These are phyloP conservation scores for Leucosporidium creatinivorum DNA, from an alignment of 768 basidiomycete species.

Conservation along the genomic window DNA sequence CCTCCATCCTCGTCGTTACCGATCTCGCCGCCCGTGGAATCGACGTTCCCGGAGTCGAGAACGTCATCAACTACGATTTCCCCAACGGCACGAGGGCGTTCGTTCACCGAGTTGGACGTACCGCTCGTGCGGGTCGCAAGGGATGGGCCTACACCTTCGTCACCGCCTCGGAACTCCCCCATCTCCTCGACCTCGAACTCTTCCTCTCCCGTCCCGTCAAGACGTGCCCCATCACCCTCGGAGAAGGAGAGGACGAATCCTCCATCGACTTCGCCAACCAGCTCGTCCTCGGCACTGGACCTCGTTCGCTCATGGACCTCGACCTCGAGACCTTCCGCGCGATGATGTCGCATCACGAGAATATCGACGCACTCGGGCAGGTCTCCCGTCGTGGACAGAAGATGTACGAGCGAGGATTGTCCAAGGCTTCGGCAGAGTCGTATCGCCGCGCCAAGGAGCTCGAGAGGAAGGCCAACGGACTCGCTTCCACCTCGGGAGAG, in stretches of 20 bases:
- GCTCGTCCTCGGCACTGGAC: slow-evolving; percentile 73
- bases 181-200: slow-evolving; percentile 83
- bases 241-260: slow-evolving; percentile 6
- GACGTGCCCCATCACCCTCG: slow-evolving; percentile 44
- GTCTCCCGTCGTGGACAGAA: slow-evolving; percentile 83
- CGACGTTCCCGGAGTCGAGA: slow-evolving; percentile 91
- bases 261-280: slow-evolving; percentile 47
- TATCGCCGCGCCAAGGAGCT: slow-evolving; percentile 87
- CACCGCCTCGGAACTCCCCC: slow-evolving; percentile 71
- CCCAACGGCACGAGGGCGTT: slow-evolving; percentile 89
- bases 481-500: slow-evolving; percentile 47
- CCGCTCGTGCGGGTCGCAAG: slow-evolving; percentile 85
- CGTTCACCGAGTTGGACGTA: slow-evolving; percentile 92
- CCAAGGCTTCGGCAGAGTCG: slow-evolving; percentile 75
- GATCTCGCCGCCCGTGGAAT: slow-evolving; percentile 98
- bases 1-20: slow-evolving; percentile 85
- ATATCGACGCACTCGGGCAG: slow-evolving; percentile 51
- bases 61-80: slow-evolving; percentile 97
- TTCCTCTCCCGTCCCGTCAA: slow-evolving; percentile 73
- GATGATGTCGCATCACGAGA: slow-evolving; percentile 54
- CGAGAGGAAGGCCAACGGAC: slow-evolving; percentile 57
- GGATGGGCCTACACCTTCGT: slow-evolving; percentile 98
- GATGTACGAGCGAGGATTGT: slow-evolving; percentile 90
- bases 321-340: slow-evolving; percentile 71
- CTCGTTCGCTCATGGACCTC: slow-evolving; percentile 68